Percentiles rank a stretch among this genome's conserved stretches.
Evolutionary conservation across 2,329 filamentous ascomycete species (phyloP).

Genomic region (Delphinella strobiligena): DNA sequence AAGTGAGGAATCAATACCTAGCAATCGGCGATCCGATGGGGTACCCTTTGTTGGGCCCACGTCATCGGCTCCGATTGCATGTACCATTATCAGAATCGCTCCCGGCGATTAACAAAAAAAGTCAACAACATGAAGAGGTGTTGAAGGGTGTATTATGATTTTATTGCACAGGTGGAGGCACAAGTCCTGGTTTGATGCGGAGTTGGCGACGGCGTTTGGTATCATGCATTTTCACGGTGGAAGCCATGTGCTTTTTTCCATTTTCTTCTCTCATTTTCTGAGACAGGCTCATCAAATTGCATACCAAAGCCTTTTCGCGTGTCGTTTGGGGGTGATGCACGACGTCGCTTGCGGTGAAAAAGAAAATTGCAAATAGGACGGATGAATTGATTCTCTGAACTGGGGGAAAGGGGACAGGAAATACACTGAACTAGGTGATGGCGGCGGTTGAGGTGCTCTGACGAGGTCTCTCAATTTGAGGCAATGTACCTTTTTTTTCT

Average conservation of each 20-base stretch:
- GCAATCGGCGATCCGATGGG: constrained; percentile 7
- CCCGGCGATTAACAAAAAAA: background rate
- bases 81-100: background rate
- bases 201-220: constrained; percentile 3
- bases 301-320: no score
- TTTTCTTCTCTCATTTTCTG: background rate
- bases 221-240: background rate
- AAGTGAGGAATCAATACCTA: constrained; percentile 7
- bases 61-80: constrained; percentile 6
- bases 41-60: constrained; percentile 25
- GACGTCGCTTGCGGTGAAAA: no score
- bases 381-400: no score
- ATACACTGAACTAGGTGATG: no score
- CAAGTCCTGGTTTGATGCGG: background rate
- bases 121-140: background rate
- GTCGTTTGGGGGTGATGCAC: no score
- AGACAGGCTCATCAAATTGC: background rate
- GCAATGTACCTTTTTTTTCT: no score
- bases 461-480: no score
- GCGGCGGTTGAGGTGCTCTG: no score
- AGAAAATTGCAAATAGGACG: no score
- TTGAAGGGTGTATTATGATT: background rate
- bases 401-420: no score
- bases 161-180: background rate
- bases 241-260: background rate